Percentiles rank a stretch among this genome's conserved stretches.
These are phyloP conservation scores for Phytophthora uliginosa DNA, from an alignment of 352 stramenopile species.

Conservation along the genomic window DNA sequence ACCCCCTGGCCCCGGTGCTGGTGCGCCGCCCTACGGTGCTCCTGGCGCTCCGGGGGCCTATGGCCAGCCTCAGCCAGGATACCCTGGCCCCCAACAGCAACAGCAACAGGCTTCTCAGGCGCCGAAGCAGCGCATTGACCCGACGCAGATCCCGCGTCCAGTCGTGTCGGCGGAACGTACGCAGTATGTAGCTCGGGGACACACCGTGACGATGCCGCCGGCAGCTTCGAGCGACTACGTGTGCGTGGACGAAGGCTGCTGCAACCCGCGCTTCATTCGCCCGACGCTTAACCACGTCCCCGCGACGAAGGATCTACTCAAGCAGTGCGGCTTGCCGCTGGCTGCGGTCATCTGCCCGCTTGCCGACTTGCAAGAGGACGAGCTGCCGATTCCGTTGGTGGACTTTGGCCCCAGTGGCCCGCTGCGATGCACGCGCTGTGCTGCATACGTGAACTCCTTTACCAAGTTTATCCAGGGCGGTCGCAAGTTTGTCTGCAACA, in stretches of 20 bases:
- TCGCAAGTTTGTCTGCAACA: conserved; percentile 92
- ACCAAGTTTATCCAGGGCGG: conserved; percentile 89
- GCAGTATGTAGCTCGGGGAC: conserved; percentile 82
- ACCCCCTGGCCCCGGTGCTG: conserved; percentile 23
- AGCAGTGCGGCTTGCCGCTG: conserved; percentile 83
- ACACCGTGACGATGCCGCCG: conserved; percentile 88
- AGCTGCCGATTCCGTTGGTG: conserved; percentile 86
- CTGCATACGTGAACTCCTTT: conserved; percentile 91
- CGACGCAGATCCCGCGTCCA: conserved; percentile 89
- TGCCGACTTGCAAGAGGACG: conserved; percentile 82
- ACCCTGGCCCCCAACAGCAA: conserved; percentile 30
- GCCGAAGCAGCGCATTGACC: conserved; percentile 87
- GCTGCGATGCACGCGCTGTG: conserved; percentile 86
- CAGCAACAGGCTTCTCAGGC: conserved; percentile 50
- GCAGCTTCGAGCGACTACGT: conserved; percentile 83
- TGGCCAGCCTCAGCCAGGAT: conserved; percentile 42
- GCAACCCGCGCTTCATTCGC: conserved; percentile 92
- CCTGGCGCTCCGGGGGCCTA: conserved; percentile 28
- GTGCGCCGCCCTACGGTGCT: conserved; percentile 32
- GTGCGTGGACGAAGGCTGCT: conserved; percentile 88
- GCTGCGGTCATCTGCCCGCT: conserved; percentile 88
- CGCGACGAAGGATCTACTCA: conserved; percentile 74
- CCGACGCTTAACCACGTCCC: conserved; percentile 90
- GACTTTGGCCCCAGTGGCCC: conserved; percentile 88
- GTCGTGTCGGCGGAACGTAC: conserved; percentile 70